Evolutionary conservation across 768 basidiomycete species (phyloP), one percentile per base, ranked within the genome.

Genomic region (Lepiota subincarnata): DNA sequence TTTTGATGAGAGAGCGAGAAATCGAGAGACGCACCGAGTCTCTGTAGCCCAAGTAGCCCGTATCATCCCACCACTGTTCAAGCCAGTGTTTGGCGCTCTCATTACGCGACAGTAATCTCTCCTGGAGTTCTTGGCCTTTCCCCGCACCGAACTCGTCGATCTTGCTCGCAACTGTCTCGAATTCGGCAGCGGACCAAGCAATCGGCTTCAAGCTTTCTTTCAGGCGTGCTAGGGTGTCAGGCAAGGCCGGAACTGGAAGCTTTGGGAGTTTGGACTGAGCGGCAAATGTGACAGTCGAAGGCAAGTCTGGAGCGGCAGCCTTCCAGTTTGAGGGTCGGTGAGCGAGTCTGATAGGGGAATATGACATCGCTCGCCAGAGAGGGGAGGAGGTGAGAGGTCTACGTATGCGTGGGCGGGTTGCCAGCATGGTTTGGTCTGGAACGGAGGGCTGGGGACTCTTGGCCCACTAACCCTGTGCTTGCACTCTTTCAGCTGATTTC

Each of bases 51-150:
- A 94, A 75, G 63, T 97, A 98, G 0, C 74, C 90, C 13, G 64
- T 67, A 59, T 91, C 86, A 65, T 98, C 93, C 94, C 95, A 98
- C 92, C 95, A 97, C 54, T 89, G 81, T 60, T 92, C 89, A 20
- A 98, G 73, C 94, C 94, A 98, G 61, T 92, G 88, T 35, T 77
- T 73, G 41, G 72, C 79, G 55, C 79, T 76, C 20, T 70, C 70
- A 14, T 80, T 76, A 40, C 81, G 75, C 38, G 76, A 66, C 57
- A 84, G 69, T 53, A 97, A 70, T 24, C 86, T 69, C 41, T 73
- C 64, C 57, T 96, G 93, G 28, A 96, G 75, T 63, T 76, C 69
- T 4, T 67, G 75, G 0, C 77, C 84, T 42, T 74, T 74, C 1
- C 63, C 67, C 2, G 53, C 56, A 7, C 68, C 82, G 58, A 92